Base-by-base conservation (phyloP, 2,329 filamentous ascomycete genomes). In the Coniochaeta sp. region DNA sequence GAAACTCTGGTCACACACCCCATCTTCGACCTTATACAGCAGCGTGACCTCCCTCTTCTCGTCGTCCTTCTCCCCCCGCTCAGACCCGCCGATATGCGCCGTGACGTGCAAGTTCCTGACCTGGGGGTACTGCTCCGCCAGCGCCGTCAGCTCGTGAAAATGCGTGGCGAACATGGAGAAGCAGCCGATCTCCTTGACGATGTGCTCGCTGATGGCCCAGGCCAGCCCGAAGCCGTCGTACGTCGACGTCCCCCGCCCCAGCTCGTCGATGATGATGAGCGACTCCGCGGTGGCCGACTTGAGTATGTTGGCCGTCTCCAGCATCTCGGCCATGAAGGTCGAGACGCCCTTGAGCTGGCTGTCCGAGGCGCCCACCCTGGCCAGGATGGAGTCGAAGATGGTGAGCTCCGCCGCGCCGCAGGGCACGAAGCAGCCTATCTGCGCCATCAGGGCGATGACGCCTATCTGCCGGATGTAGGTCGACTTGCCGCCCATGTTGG, bases 281-380 rank as follows among this genome's bases (percentile, higher is more conserved):
- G 91, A 96, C 72, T 99, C 95, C 34, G 89, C 86, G 0, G 95
- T 99, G 1, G 95, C 95, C 0, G 91, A 96, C 77, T 98, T 98
- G 70, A 99, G 87, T 65, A 99, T 99, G 72, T 98, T 98, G 66
- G 95, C 92, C 1, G 95, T 99, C 73, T 99, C 95, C 24, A 99
- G 84, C 95, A 99, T 99, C 77, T 99, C 95, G 1, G 95, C 95
- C 96, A 99, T 99, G 74, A 99, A 99, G 0, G 95, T 99, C 3
- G 91, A 96, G 1, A 99, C 95, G 38, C 95, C 95, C 76, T 98
- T 98, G 64, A 99, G 88, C 74, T 98, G 95, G 7, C 91, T 96
- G 75, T 99, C 96, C 67, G 90, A 95, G 7, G 95, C 96, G 47
- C 96, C 95, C 0, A 99, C 95, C 67, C 95, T 89, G 0, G 96